Evolutionary conservation across 1,284 basidiomycete species (phyloP).

Genomic region (Quambalaria eucalypti): DNA sequence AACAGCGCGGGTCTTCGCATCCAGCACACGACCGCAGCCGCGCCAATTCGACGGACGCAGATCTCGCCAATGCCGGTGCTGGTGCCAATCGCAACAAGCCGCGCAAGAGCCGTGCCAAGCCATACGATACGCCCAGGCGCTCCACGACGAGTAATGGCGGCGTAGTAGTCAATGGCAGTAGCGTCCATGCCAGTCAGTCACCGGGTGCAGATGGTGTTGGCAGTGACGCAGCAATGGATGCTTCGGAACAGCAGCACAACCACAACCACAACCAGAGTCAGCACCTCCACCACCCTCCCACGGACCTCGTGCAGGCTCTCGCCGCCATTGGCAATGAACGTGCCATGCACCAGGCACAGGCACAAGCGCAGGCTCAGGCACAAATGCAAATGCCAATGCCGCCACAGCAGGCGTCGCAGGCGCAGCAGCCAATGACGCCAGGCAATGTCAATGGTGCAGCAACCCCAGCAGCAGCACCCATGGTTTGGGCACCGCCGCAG

Average conservation of each 20-base stretch:
- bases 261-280: not conserved
- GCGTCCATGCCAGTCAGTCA: too few species aligned
- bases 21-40: slow-evolving; percentile 1
- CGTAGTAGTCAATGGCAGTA: not conserved
- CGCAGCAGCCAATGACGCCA: too few species aligned
- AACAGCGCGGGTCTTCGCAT: too few species aligned
- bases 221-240: not conserved
- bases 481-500: not conserved
- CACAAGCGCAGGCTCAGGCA: slow-evolving; percentile 6
- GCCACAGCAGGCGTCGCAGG: not conserved
- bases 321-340: not conserved
- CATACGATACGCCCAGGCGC: not conserved
- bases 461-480: not conserved
- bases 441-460: slow-evolving; percentile 12
- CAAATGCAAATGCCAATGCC: too few species aligned
- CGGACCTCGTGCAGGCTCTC: not conserved
- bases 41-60: not conserved
- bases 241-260: not conserved
- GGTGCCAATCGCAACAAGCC: not conserved
- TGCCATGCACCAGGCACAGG: not conserved
- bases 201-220: not conserved
- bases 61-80: not conserved
- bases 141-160: not conserved
- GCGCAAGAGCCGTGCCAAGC: not conserved
- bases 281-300: not conserved